Percentiles rank a stretch among this genome's conserved stretches.
phyloP scores from a whole-genome alignment of 1,284 basidiomycete genomes.

The Thelephora terrestris region DNA sequence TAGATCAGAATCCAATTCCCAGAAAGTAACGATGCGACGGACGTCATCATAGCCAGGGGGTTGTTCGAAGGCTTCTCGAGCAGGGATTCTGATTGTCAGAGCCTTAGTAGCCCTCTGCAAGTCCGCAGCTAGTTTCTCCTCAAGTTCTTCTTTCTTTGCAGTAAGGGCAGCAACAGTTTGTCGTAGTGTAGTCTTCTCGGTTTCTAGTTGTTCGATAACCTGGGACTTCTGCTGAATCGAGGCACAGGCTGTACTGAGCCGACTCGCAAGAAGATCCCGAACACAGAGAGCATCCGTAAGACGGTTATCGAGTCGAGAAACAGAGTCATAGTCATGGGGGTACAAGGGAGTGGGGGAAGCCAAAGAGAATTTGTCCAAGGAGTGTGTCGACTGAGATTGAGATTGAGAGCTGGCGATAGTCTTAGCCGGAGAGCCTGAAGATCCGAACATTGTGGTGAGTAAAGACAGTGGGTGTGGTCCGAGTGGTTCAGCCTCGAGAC shows the following conservation, averaged over 20 bases:
- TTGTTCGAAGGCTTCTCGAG: constrained; percentile 4
- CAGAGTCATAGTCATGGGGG: not conserved
- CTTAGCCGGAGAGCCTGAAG: no score
- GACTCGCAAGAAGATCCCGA: constrained; percentile 52
- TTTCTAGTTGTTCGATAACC: constrained; percentile 38
- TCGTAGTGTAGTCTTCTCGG: constrained; percentile 25
- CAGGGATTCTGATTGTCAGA: constrained; percentile 5
- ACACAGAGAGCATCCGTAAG: constrained; percentile 50
- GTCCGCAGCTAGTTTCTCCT: constrained; percentile 1
- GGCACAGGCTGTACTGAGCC: constrained; percentile 49
- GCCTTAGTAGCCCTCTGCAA: constrained; percentile 6
- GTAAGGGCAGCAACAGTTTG: constrained; percentile 13
- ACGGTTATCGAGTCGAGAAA: not conserved
- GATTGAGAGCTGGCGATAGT: no score
- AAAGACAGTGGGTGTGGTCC: no score
- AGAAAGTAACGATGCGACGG: not conserved
- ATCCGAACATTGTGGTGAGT: no score
- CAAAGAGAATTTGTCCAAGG: no score
- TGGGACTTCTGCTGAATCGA: constrained; percentile 51
- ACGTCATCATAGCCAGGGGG: not conserved
- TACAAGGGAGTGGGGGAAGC: not conserved
- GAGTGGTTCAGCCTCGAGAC: no score
- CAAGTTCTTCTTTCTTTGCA: not conserved
- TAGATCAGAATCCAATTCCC: constrained; percentile 7
- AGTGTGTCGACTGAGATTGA: no score